Conservation (phyloP, 495 filamentous ascomycete species). For the Lichina pygmaea region DNA sequence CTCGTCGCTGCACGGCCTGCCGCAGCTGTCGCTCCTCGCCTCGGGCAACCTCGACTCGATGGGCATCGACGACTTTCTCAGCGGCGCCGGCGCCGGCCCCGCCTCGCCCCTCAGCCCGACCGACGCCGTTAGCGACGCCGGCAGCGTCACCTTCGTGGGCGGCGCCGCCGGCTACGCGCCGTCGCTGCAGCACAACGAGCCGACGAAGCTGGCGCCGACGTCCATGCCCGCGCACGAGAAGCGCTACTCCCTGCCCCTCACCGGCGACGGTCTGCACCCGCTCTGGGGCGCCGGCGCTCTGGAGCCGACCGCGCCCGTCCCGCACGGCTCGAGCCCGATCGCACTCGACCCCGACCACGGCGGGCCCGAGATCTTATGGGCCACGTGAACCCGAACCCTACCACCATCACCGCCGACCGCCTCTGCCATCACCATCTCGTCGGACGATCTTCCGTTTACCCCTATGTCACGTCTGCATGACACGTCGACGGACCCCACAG, state of each 20-base stretch:
- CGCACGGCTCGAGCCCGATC: too few relatives aligned
- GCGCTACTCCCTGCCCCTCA: not conserved
- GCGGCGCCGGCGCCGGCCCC: not conserved
- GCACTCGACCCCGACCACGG: too few relatives aligned
- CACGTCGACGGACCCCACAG: too few relatives aligned
- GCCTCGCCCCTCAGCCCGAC: not conserved
- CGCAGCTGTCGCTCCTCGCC: constrained; percentile 1
- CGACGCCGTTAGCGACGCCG: not conserved
- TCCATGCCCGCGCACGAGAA: not conserved
- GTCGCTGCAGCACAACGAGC: not conserved
- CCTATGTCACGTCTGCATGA: too few relatives aligned
- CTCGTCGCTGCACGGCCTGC: constrained; percentile 1
- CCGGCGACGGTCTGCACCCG: not conserved
- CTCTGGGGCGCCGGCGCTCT: not conserved
- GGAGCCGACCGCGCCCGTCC: too few relatives aligned
- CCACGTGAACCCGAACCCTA: too few relatives aligned
- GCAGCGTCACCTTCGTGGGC: not conserved
- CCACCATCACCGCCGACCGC: too few relatives aligned
- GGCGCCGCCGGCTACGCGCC: not conserved
- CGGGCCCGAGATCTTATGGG: too few relatives aligned
- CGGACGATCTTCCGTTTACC: too few relatives aligned
- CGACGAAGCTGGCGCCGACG: not conserved
- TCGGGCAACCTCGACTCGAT: constrained; percentile 2
- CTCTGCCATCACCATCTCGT: too few relatives aligned
- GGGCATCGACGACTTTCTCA: constrained; percentile 4